Percentiles rank a stretch among this genome's conserved stretches.
Conservation (phyloP, 768 basidiomycete genomes). For the Pulveroboletus sp. region DNA sequence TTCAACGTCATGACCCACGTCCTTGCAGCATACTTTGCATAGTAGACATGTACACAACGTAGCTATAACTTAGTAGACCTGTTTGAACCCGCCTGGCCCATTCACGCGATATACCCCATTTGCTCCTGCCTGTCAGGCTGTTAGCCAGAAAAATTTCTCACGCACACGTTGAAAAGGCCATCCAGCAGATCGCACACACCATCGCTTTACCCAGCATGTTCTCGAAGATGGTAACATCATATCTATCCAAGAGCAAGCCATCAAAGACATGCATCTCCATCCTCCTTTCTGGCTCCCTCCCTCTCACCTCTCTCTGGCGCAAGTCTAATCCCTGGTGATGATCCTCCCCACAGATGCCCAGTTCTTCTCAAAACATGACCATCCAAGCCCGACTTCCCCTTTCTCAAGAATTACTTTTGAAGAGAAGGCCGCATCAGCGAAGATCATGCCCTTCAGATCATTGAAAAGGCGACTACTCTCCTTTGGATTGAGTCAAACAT, state of each 20-base stretch:
- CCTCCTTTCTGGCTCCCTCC: not conserved
- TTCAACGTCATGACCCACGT: too few species aligned
- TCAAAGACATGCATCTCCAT: constrained; percentile 78
- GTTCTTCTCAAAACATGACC: constrained; percentile 84
- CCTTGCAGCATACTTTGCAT: too few species aligned
- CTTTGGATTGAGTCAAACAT: constrained; percentile 85
- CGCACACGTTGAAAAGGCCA: constrained; percentile 34
- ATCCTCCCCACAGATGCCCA: constrained; percentile 86
- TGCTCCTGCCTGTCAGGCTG: too few species aligned
- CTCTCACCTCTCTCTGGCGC: constrained; percentile 2
- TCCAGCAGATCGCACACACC: constrained; percentile 41
- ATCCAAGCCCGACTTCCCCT: constrained; percentile 90
- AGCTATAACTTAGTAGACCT: too few species aligned
- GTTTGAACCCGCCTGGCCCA: too few species aligned
- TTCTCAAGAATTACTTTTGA: constrained; percentile 99
- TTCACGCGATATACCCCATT: too few species aligned
- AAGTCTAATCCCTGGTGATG: constrained; percentile 99
- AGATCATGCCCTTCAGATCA: constrained; percentile 92
- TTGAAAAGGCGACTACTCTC: constrained; percentile 82
- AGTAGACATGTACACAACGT: too few species aligned
- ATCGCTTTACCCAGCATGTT: constrained; percentile 87
- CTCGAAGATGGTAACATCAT: constrained; percentile 91
- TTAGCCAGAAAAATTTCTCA: too few species aligned
- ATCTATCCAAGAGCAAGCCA: constrained; percentile 90
- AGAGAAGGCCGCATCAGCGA: constrained; percentile 91